A percentile compares a stretch with the other conserved stretches of the same genome.
Conservation (phyloP, 768 basidiomycete species). For the Suillus subluteus region DNA sequence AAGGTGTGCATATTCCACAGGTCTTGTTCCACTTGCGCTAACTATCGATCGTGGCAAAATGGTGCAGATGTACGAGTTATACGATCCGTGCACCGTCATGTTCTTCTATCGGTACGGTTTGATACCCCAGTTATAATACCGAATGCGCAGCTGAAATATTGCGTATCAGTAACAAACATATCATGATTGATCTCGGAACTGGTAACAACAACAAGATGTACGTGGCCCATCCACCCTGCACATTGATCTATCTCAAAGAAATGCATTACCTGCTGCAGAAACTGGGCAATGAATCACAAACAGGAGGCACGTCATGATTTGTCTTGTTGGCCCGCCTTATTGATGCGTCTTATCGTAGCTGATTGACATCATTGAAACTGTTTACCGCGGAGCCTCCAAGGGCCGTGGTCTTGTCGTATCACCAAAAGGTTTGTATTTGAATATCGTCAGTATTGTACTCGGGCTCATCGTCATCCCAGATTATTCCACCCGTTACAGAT, state of each 20-base stretch:
- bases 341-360: conserved; percentile 49
- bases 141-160: conserved; percentile 3
- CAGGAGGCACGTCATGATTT: conserved; percentile 71
- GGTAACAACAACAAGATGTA: conserved; percentile 99
- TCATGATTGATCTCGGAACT: conserved; percentile 99
- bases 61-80: conserved; percentile 94
- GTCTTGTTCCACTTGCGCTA: neutral
- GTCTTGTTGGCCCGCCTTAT: no score
- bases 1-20: conserved; percentile 56
- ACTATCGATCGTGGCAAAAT: conserved; percentile 7
- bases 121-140: neutral
- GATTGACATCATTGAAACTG: conserved; percentile 97
- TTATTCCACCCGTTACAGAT: conserved; percentile 82
- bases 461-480: conserved; percentile 43
- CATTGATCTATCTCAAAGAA: neutral
- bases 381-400: conserved; percentile 96
- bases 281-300: conserved; percentile 99
- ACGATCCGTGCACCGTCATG: conserved; percentile 97
- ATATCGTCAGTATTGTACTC: conserved; percentile 11
- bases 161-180: conserved; percentile 85
- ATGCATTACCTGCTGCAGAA: conserved; percentile 49
- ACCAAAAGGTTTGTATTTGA: conserved; percentile 72
- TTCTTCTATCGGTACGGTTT: conserved; percentile 90
- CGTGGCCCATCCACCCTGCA: conserved; percentile 34
- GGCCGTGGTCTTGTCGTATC: conserved; percentile 98